A percentile compares a stretch with the other conserved stretches of the same genome.
Conservation (phyloP, 2,329 filamentous ascomycete genomes). For the Neonectria coccinea region DNA sequence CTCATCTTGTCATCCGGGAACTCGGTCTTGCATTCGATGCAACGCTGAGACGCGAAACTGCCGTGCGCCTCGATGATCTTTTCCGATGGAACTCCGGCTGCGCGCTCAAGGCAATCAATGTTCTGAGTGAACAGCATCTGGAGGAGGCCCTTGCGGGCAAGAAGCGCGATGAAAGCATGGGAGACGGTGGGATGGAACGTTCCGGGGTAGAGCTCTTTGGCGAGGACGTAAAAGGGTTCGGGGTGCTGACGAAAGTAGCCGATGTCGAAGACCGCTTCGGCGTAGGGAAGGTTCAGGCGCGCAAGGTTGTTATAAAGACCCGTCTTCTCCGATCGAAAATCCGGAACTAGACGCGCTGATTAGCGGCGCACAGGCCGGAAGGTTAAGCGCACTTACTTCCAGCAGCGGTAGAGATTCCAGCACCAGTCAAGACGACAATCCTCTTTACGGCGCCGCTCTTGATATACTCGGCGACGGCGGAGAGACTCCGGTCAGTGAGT, state of each 20-base stretch:
- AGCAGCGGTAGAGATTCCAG: conserved; percentile 84
- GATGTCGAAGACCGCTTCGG: conserved; percentile 96
- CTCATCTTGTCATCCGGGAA: conserved; percentile 83
- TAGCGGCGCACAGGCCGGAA: not conserved
- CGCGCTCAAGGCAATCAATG: conserved; percentile 93
- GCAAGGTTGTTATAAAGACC: conserved; percentile 94
- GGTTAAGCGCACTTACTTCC: conserved; percentile 60
- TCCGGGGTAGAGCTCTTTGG: conserved; percentile 91
- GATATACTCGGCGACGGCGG: conserved; percentile 85
- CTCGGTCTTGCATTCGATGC: conserved; percentile 83
- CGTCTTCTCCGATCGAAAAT: conserved; percentile 93
- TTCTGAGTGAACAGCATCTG: conserved; percentile 96
- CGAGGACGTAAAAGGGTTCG: conserved; percentile 90
- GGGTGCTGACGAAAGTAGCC: conserved; percentile 87
- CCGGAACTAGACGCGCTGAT: conserved; percentile 73
- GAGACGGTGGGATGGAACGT: conserved; percentile 89
- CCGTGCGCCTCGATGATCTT: conserved; percentile 94
- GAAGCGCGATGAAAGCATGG: conserved; percentile 87
- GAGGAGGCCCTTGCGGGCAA: conserved; percentile 82
- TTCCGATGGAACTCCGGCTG: conserved; percentile 83
- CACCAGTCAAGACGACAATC: conserved; percentile 91
- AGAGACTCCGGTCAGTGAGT: conserved; percentile 75
- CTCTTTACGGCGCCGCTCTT: conserved; percentile 72
- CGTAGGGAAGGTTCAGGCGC: conserved; percentile 84
- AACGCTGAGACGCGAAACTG: conserved; percentile 90